These are phyloP conservation scores for Ilyonectria mors-panacis DNA, from an alignment of 2,329 filamentous ascomycete genomes.

Conservation along the genomic window DNA sequence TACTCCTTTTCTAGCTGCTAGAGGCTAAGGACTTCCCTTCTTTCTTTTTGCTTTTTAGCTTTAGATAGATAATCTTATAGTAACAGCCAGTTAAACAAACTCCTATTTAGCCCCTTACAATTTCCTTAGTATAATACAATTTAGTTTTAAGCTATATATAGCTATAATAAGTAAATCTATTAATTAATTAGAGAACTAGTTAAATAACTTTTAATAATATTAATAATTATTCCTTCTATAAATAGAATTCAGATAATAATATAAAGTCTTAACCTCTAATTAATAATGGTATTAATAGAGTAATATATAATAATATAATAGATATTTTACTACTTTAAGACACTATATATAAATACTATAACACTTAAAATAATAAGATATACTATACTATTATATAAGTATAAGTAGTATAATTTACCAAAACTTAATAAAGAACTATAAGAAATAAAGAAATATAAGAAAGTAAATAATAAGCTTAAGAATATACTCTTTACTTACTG, in stretches of 20 bases:
- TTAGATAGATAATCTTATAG: too few relatives aligned
- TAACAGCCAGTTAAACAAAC: too few relatives aligned
- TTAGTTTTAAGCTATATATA: not conserved
- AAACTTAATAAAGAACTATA: conserved; percentile 3
- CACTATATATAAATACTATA: not conserved
- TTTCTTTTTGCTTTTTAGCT: too few relatives aligned
- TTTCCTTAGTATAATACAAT: not conserved
- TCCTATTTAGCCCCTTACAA: too few relatives aligned
- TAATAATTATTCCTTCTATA: not conserved
- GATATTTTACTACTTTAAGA: not conserved
- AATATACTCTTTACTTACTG: conserved; percentile 25
- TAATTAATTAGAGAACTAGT: not conserved
- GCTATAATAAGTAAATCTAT: not conserved
- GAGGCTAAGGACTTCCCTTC: too few relatives aligned
- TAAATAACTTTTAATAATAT: not conserved
- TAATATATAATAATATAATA: not conserved
- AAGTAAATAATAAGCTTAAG: not conserved
- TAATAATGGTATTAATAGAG: not conserved
- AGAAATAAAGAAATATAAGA: conserved; percentile 1
- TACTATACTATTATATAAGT: not conserved
- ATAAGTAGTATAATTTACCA: conserved; percentile 1
- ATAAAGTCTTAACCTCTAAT: not conserved
- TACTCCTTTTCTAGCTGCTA: too few relatives aligned
- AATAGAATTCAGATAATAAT: not conserved
- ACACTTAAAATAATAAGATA: not conserved